These are phyloP conservation scores for Drechslerella coelobrocha DNA, from an alignment of 2,329 filamentous ascomycete genomes.

Conservation along the genomic window DNA sequence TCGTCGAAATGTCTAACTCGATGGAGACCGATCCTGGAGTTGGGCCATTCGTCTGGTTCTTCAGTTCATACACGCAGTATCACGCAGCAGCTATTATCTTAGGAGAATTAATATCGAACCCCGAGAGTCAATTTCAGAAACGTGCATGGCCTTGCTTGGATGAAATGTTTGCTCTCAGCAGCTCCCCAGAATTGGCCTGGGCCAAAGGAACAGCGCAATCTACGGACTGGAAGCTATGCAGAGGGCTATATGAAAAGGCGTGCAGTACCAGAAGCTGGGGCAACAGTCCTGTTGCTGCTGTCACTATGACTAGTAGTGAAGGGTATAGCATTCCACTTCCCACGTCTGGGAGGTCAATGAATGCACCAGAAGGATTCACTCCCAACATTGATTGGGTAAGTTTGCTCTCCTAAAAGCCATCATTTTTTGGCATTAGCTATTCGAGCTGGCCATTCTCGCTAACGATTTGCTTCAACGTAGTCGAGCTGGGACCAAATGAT, in stretches of 20 bases:
- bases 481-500: constrained; percentile 50
- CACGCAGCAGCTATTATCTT: constrained; percentile 46
- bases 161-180: constrained; percentile 46
- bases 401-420: neutral
- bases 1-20: constrained; percentile 49
- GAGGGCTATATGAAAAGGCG: constrained; percentile 42
- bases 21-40: constrained; percentile 50
- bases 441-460: neutral
- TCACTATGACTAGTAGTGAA: constrained; percentile 48
- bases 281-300: constrained; percentile 1
- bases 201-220: constrained; percentile 26
- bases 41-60: constrained; percentile 48
- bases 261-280: constrained; percentile 38
- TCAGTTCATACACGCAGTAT: constrained; percentile 45
- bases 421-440: neutral
- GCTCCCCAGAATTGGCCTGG: constrained; percentile 34
- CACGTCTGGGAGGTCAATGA: constrained; percentile 27
- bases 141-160: constrained; percentile 38
- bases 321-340: constrained; percentile 41
- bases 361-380: constrained; percentile 20
- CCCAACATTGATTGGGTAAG: constrained; percentile 46
- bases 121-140: constrained; percentile 36
- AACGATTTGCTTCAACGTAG: neutral
- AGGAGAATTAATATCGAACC: constrained; percentile 36
- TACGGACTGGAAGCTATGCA: constrained; percentile 43